These are phyloP conservation scores for Rhizoclosmatium sp. DNA, from an alignment of 192 early-diverging fungal species.

Conservation along the genomic window DNA sequence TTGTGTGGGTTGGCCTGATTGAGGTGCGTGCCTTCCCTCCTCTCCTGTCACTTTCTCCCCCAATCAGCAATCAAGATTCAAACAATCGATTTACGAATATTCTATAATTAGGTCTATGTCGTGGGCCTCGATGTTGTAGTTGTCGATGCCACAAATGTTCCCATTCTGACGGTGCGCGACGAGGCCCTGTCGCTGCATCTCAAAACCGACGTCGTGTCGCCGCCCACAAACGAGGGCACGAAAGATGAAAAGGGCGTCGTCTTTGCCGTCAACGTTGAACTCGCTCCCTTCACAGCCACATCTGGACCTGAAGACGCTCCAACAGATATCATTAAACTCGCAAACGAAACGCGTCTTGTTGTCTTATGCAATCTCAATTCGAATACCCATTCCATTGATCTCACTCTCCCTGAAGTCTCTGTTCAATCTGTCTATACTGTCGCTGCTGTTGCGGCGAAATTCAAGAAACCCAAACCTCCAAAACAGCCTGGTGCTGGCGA, in stretches of 20 bases:
- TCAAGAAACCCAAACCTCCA: neutral
- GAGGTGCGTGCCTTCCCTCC: neutral
- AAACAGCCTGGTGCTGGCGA: neutral
- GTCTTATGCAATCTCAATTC: constrained; percentile 10
- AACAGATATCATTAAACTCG: neutral
- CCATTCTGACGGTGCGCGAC: neutral
- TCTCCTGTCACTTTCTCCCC: neutral
- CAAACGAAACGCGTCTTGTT: neutral
- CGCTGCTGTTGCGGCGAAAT: neutral
- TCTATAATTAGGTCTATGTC: neutral
- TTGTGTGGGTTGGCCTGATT: constrained; percentile 12
- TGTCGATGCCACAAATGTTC: neutral
- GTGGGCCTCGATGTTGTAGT: constrained; percentile 1
- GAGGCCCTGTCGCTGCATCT: neutral
- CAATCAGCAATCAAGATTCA: neutral
- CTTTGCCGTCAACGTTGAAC: neutral
- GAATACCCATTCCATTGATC: neutral
- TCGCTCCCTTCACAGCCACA: neutral
- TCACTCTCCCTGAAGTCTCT: constrained; percentile 4
- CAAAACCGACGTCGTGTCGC: constrained; percentile 5
- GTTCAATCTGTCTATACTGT: constrained; percentile 7
- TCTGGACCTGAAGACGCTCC: neutral
- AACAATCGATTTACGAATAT: neutral
- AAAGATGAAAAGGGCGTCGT: no score
- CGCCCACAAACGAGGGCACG: neutral